phyloP scores from a whole-genome alignment of 768 basidiomycete species.

The Agrocybe praecox region DNA sequence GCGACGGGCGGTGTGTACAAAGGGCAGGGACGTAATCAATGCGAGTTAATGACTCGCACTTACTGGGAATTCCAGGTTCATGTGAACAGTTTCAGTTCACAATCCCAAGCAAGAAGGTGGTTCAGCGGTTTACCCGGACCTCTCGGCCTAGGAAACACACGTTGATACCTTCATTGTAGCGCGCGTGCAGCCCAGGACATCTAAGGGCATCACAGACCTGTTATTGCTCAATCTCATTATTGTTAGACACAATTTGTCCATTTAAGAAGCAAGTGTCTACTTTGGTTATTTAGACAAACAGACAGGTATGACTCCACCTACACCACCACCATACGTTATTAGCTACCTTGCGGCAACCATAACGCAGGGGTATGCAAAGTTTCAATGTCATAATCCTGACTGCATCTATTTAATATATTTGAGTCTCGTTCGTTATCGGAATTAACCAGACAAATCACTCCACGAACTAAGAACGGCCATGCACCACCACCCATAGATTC shows the following conservation, averaged over 20 bases:
- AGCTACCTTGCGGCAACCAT: too few species aligned
- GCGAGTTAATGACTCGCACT: conserved; percentile 86
- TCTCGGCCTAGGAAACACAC: conserved; percentile 80
- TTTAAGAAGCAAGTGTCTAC: conserved; percentile 92
- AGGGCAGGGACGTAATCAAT: conserved; percentile 91
- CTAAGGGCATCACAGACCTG: conserved; percentile 92
- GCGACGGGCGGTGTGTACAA: conserved; percentile 90
- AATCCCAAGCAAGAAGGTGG: conserved; percentile 59
- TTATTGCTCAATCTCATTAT: conserved; percentile 88
- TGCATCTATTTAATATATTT: conserved; percentile 92
- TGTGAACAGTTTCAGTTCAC: conserved; percentile 92
- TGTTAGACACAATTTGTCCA: conserved; percentile 82
- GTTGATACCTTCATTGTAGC: conserved; percentile 90
- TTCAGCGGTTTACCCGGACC: conserved; percentile 49
- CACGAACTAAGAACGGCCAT: conserved; percentile 90
- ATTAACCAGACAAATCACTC: conserved; percentile 98
- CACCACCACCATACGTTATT: too few species aligned
- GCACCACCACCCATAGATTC: conserved; percentile 87
- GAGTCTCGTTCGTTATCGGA: conserved; percentile 94
- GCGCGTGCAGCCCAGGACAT: conserved; percentile 88
- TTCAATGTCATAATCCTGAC: conserved; percentile 72
- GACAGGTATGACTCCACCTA: too few species aligned
- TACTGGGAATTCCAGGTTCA: conserved; percentile 92
- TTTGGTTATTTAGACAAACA: too few species aligned
- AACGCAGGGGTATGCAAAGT: too few species aligned